phyloP scores from a whole-genome alignment of 2,329 filamentous ascomycete species.

The Exserohilum rostratum region DNA sequence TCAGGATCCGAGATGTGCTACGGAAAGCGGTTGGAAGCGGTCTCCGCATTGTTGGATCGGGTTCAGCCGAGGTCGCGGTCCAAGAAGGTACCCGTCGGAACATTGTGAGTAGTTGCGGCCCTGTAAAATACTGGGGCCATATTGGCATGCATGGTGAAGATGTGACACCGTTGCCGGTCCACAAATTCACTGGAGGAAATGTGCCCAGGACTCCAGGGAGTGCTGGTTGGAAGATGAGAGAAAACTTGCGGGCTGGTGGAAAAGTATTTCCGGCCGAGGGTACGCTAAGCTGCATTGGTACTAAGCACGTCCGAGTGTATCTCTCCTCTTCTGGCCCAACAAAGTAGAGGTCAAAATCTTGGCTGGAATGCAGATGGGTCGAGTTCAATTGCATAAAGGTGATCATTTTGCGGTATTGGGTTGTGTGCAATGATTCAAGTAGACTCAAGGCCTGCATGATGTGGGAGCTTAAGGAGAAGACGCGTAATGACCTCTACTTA shows the following conservation, averaged over 20 bases:
- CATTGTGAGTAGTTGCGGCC: slow-evolving; percentile 4
- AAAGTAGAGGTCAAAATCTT: background rate
- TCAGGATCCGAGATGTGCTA: slow-evolving; percentile 25
- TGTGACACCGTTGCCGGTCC: background rate
- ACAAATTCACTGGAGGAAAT: slow-evolving; percentile 7
- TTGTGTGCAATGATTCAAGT: too few relatives aligned
- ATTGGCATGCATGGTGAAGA: slow-evolving; percentile 9
- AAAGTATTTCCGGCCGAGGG: slow-evolving; percentile 24
- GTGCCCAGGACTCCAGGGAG: slow-evolving; percentile 7
- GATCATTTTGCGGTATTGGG: too few relatives aligned
- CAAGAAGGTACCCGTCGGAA: slow-evolving; percentile 14
- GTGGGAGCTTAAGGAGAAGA: too few relatives aligned
- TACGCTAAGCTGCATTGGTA: background rate
- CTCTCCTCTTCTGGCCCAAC: background rate
- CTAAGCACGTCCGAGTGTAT: background rate
- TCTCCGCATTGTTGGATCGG: slow-evolving; percentile 38
- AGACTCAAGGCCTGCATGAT: too few relatives aligned
- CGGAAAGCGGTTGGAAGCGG: slow-evolving; percentile 37
- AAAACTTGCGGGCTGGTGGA: slow-evolving; percentile 15
- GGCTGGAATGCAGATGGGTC: background rate
- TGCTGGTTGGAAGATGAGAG: slow-evolving; percentile 13
- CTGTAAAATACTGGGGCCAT: slow-evolving; percentile 3
- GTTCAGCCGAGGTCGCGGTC: slow-evolving; percentile 43
- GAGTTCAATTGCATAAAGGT: background rate
- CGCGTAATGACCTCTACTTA: too few relatives aligned